Base-by-base conservation (phyloP, 163 green algal species). In the Picocystis sp. region DNA sequence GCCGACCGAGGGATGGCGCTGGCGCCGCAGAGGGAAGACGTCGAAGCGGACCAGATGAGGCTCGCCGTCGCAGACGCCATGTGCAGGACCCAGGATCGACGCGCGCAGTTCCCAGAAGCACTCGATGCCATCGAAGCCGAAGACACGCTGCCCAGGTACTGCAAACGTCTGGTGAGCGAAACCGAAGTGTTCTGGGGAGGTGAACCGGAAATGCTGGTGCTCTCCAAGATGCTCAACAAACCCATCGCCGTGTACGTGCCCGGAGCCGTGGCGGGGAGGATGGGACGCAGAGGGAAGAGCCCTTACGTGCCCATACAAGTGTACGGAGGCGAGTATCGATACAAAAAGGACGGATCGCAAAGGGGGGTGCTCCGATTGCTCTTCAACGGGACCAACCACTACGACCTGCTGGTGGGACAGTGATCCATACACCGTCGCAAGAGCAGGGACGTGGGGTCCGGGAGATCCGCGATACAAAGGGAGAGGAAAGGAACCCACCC, bases 181-280 rank as follows among this genome's bases (percentile, higher is more conserved):
- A 56, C 35, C 21, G 29, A 38, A 38, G 29, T 38, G 29, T 79
- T 79, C 25, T 81, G 73, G 73, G 73, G 73, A 23, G 73, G 73
- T 12, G 70, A 81, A 57, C 55, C 73, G 5, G 73, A 81, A 64
- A 54, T 81, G 43, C 47, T 79, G 44, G 67, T 77, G 13, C 52
- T 81, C 6, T 62, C 46, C 21, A 61, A 73, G 41, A 63, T 79
- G 61, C 56, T 81, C 14, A 43, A 56, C 45, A 33, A 63, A 34
- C 67, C 73, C 52, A 79, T 81, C 35, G 56, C 55, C 0, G 70
- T 81, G 23, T 81, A 79, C 47, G 43, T 75, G 3, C 48, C 55
- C 15, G 35, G 15, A 5, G 9, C 33, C 47, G 49, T 45, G 23
- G 57, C 19, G 17, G n/a, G 11, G 22, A 45, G 41, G 35, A 44